These are phyloP conservation scores for Candida taoyuanica DNA, from an alignment of 805 yeast species.

Conservation along the genomic window DNA sequence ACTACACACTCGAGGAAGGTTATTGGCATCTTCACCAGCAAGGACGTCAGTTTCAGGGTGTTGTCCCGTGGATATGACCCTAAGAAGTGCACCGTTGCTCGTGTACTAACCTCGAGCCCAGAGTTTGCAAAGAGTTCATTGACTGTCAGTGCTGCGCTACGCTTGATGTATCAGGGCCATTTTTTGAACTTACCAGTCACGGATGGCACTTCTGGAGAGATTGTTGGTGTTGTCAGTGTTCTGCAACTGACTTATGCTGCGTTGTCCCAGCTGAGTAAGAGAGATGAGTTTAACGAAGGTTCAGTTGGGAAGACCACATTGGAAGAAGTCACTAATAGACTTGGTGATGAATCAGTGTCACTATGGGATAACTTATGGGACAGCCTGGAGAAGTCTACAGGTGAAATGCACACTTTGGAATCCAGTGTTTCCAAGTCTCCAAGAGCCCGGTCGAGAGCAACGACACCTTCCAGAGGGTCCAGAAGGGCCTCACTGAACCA, in stretches of 20 bases:
- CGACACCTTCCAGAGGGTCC: slow-evolving; percentile 17
- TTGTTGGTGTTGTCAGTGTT: slow-evolving; percentile 41
- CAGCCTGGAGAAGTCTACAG: slow-evolving; percentile 28
- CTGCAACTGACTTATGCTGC: slow-evolving; percentile 40
- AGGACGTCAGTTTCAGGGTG: slow-evolving; percentile 41
- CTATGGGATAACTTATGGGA: slow-evolving; percentile 32
- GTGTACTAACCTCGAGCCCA: slow-evolving; percentile 43
- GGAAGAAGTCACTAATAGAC: slow-evolving; percentile 22
- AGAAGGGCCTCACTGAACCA: slow-evolving; percentile 23
- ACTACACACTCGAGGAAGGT: slow-evolving; percentile 30
- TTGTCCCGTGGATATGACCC: slow-evolving; percentile 35
- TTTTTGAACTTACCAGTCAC: slow-evolving; percentile 40
- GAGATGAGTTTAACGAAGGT: slow-evolving; percentile 20
- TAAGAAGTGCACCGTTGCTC: slow-evolving; percentile 33
- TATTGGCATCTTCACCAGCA: slow-evolving; percentile 43
- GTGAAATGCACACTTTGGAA: slow-evolving; percentile 25
- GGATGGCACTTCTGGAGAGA: slow-evolving; percentile 21
- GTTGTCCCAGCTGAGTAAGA: slow-evolving; percentile 31
- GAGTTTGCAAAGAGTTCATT: slow-evolving; percentile 37
- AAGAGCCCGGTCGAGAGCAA: slow-evolving; percentile 19
- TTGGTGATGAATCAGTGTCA: slow-evolving; percentile 23
- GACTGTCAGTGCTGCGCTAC: slow-evolving; percentile 39
- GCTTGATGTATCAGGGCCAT: slow-evolving; percentile 44
- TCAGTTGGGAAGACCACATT: slow-evolving; percentile 19
- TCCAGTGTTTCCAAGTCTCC: slow-evolving; percentile 24